Percentiles rank a stretch among this genome's conserved stretches.
phyloP scores from a whole-genome alignment of 2,329 filamentous ascomycete species.

The Curvularia eragrostidis region DNA sequence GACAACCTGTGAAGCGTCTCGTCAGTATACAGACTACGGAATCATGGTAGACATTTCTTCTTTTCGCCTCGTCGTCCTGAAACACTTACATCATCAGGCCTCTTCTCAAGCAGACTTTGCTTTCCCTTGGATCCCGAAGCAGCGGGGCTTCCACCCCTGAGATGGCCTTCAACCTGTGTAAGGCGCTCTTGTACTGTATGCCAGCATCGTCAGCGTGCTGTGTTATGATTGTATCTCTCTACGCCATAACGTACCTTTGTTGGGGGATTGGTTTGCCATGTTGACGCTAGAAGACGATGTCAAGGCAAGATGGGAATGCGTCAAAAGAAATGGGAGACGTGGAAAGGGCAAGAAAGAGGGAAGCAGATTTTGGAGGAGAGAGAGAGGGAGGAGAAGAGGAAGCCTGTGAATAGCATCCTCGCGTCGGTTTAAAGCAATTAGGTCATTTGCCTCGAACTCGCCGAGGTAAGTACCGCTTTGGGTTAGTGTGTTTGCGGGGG shows the following conservation, averaged over 20 bases:
- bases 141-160: conserved; percentile 51
- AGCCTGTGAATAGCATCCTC: not conserved
- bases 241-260: conserved; percentile 28
- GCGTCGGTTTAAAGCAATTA: conserved; percentile 7
- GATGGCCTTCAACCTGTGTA: conserved; percentile 64
- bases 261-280: conserved; percentile 49
- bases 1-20: conserved; percentile 64
- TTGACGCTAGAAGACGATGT: conserved; percentile 17
- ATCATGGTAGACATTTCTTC: not conserved
- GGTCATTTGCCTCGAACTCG: conserved; percentile 21
- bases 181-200: conserved; percentile 63
- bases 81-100: conserved; percentile 62
- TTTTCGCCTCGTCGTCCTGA: not conserved
- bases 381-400: not conserved
- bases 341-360: conserved; percentile 2
- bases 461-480: conserved; percentile 24
- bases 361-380: not conserved
- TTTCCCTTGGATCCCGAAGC: conserved; percentile 47
- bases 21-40: conserved; percentile 15
- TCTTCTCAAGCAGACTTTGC: conserved; percentile 58
- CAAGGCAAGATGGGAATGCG: conserved; percentile 7
- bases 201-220: conserved; percentile 18
- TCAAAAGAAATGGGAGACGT: conserved; percentile 7
- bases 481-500: conserved; percentile 24
- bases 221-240: conserved; percentile 9